Percentiles rank a stretch among this genome's conserved stretches.
Conservation (phyloP, 2,329 filamentous ascomycete genomes). For the Fusarium sp. region DNA sequence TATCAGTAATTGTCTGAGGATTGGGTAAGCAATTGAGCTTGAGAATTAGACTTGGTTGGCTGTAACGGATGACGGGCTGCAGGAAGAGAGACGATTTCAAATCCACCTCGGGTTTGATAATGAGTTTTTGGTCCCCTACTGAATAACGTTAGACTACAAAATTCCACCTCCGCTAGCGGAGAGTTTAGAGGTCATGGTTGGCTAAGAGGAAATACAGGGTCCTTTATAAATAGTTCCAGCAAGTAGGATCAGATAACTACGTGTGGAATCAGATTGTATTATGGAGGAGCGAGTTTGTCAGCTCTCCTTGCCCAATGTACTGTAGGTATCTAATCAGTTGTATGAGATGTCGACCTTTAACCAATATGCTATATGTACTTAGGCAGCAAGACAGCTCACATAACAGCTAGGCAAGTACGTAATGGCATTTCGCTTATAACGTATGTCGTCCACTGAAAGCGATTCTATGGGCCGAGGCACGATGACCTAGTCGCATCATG, state of each 20-base stretch:
- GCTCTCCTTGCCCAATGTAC: too few relatives aligned
- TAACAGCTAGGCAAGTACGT: not conserved
- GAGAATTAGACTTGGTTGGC: conserved; percentile 19
- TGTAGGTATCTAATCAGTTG: too few relatives aligned
- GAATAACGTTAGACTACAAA: conserved; percentile 4
- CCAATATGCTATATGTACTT: not conserved
- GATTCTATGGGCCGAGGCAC: not conserved
- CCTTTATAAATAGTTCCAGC: not conserved
- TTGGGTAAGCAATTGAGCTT: conserved; percentile 39
- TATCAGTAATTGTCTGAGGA: conserved; percentile 6
- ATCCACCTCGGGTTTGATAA: conserved; percentile 35
- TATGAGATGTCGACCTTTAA: too few relatives aligned
- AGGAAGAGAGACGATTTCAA: conserved; percentile 37
- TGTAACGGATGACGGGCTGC: conserved; percentile 25
- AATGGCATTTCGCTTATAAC: not conserved
- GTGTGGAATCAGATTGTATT: not conserved
- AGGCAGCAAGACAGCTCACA: conserved; percentile 5
- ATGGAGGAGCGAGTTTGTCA: not conserved
- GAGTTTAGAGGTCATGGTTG: conserved; percentile 6
- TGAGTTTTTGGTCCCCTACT: conserved; percentile 35
- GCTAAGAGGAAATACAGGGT: conserved; percentile 4
- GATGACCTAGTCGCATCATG: conserved; percentile 13
- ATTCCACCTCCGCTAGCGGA: conserved; percentile 26
- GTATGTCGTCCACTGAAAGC: not conserved
- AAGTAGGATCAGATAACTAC: conserved; percentile 4